Conservation (phyloP, 768 basidiomycete species). For the Ramaria sp. region DNA sequence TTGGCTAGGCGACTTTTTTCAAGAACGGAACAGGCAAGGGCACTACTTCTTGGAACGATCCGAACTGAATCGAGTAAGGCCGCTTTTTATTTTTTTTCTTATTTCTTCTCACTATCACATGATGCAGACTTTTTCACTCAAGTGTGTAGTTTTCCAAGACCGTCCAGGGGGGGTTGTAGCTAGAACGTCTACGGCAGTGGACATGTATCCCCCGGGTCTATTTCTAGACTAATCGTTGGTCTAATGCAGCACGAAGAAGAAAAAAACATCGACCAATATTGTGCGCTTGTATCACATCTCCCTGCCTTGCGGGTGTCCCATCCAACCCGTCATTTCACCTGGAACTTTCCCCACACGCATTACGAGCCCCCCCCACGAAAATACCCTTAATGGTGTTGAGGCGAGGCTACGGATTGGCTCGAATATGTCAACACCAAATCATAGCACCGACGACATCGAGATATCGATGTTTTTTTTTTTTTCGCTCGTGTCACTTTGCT, state of each 20-base stretch:
- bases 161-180: conserved; percentile 82
- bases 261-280: conserved; percentile 49
- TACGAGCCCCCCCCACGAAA: conserved; percentile 48
- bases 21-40: conserved; percentile 72
- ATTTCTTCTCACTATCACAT: neutral
- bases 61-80: conserved; percentile 63
- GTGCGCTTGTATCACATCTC: conserved; percentile 26
- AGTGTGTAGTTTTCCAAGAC: conserved; percentile 70
- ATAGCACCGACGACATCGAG: conserved; percentile 58
- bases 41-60: conserved; percentile 80
- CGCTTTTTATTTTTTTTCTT: neutral
- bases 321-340: conserved; percentile 80
- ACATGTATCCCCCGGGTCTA: too few relatives aligned
- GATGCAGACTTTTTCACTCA: neutral
- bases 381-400: conserved; percentile 56
- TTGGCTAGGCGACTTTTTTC: conserved; percentile 58
- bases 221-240: too few relatives aligned
- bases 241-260: too few relatives aligned
- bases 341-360: conserved; percentile 88
- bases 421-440: conserved; percentile 54
- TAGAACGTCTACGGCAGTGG: conserved; percentile 89
- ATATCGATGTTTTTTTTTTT: too few relatives aligned
- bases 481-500: conserved; percentile 42
- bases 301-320: conserved; percentile 37
- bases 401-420: conserved; percentile 70